These are phyloP conservation scores for Fusarium begoniae DNA, from an alignment of 2,329 filamentous ascomycete species.

Conservation along the genomic window DNA sequence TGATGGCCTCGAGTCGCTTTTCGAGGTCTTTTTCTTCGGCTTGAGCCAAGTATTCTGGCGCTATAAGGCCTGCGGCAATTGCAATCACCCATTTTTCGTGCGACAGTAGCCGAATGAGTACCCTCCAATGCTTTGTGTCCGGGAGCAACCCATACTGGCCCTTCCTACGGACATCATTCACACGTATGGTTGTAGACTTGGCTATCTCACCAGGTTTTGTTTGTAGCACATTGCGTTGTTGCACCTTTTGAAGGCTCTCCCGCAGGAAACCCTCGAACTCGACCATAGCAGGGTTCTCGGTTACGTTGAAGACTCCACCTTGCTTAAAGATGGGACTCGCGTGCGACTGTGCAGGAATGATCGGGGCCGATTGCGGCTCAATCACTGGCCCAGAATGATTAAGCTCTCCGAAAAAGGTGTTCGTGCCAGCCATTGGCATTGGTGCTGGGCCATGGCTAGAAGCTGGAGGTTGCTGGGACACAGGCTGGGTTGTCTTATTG, in stretches of 20 bases:
- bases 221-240: constrained; percentile 7
- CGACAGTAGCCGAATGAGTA: constrained; percentile 40
- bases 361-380: background rate
- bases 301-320: constrained; percentile 38
- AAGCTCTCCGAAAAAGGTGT: constrained; percentile 49
- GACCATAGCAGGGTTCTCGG: constrained; percentile 34
- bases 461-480: background rate
- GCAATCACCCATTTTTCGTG: constrained; percentile 46
- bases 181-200: constrained; percentile 34
- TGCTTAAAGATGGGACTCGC: constrained; percentile 11
- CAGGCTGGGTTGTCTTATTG: background rate
- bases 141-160: constrained; percentile 43
- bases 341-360: background rate
- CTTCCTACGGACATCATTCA: constrained; percentile 41
- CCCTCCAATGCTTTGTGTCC: constrained; percentile 50
- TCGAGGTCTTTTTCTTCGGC: constrained; percentile 41
- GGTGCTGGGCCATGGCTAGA: constrained; percentile 30
- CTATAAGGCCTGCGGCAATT: constrained; percentile 40
- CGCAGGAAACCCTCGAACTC: constrained; percentile 40
- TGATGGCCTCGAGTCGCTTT: constrained; percentile 38
- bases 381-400: background rate
- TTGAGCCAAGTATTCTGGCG: constrained; percentile 42
- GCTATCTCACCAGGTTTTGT: constrained; percentile 9
- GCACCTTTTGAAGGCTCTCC: constrained; percentile 18
- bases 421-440: constrained; percentile 48